Base-by-base conservation (phyloP, 164 flowering plant species). In the Annona squamosa region DNA sequence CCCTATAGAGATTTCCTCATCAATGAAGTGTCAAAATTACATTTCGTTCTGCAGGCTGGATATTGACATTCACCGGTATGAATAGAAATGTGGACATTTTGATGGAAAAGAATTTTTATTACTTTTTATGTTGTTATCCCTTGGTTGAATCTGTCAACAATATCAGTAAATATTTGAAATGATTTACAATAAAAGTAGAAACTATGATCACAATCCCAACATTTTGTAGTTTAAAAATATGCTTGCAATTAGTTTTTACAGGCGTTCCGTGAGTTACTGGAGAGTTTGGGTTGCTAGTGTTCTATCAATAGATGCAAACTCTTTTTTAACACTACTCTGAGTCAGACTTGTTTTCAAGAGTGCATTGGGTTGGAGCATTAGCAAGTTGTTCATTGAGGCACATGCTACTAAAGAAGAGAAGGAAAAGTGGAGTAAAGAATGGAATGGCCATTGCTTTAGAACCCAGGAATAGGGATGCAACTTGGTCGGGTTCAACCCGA, bases 1-100 rank as follows among this genome's bases (percentile, higher is more conserved):
- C 79, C 99, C 99, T 41, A 95, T 95, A 78, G 99, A 93, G 83
- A 93, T 95, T 70, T 83, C 82, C 41, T 91, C 99, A 75, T 88
- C 98, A 78, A 90, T 93, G 95, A 84, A 56, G 77, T 81, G 87
- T 61, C 98, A 95, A 77, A 87, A 74, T 74, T 93, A 77, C 77
- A 52, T 70, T 10, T 85, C 99, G 43, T 91, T 88, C 75, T 93
- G 98, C 86, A 85, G 91, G 85, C 91, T 95, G 78, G 99, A 95
- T 80, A 95, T 95, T 63, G 97, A 95, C 79, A 95, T 95, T 79
- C 92, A 90, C 74, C 82, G 88, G 99, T 95, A 87, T 79, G 84
- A 48, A 71, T 71, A 62, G 17, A 48, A 67, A 65, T 69, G 42
- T 46, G 45, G 46, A 48, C 6, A 37, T 9, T 43, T 37, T 16